phyloP scores from a whole-genome alignment of 116 monocot genomes.

The Iris pallida region DNA sequence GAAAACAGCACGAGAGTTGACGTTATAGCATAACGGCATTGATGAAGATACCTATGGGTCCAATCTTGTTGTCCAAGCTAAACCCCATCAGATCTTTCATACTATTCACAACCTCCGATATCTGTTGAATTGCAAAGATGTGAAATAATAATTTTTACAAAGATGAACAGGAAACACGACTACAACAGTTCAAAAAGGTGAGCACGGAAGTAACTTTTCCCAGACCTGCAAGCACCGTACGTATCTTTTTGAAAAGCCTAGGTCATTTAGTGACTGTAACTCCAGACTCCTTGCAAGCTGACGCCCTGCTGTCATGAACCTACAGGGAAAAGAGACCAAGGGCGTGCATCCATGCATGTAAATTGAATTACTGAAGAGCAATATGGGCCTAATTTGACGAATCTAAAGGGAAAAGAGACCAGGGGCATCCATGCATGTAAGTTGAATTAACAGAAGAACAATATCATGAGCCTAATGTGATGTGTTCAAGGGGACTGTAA shows the following conservation, averaged over 20 bases:
- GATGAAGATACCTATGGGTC: slow-evolving; percentile 69
- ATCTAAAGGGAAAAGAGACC: too few species aligned
- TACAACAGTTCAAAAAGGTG: too few species aligned
- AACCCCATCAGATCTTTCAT: slow-evolving; percentile 97
- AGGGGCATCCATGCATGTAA: too few species aligned
- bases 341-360: not conserved
- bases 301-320: slow-evolving; percentile 76
- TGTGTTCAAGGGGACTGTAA: too few species aligned
- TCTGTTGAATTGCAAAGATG: slow-evolving; percentile 31
- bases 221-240: slow-evolving; percentile 86
- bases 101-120: slow-evolving; percentile 86
- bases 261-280: slow-evolving; percentile 81
- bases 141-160: too few species aligned
- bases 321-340: slow-evolving; percentile 9
- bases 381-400: too few species aligned
- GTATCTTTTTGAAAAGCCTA: slow-evolving; percentile 96
- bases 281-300: slow-evolving; percentile 83
- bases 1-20: too few species aligned
- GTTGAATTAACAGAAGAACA: too few species aligned
- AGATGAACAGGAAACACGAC: too few species aligned
- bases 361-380: not conserved
- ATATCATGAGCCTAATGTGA: too few species aligned
- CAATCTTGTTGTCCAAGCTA: slow-evolving; percentile 60
- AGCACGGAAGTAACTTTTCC: not conserved
- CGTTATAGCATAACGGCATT: not conserved